phyloP scores from a whole-genome alignment of 805 yeast genomes.

The Naumovozyma baii region DNA sequence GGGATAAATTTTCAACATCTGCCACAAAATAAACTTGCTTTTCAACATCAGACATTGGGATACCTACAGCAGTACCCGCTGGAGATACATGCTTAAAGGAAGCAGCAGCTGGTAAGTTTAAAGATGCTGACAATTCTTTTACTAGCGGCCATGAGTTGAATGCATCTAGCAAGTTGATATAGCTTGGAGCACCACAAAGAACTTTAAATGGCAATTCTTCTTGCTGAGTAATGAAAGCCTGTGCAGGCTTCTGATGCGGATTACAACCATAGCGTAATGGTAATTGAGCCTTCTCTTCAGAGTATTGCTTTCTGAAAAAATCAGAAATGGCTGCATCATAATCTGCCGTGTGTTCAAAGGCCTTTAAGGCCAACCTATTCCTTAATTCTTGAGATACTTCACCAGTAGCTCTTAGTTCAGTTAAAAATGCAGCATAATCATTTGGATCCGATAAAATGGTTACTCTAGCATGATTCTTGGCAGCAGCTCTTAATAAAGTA shows the following conservation, averaged over 20 bases:
- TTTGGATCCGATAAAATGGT: conserved; percentile 90
- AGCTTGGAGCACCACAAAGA: conserved; percentile 91
- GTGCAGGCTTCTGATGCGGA: conserved; percentile 99
- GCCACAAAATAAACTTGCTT: conserved; percentile 91
- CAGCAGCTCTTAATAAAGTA: conserved; percentile 94
- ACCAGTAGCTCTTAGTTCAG: conserved; percentile 61
- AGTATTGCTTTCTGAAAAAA: conserved; percentile 93
- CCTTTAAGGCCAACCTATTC: conserved; percentile 84
- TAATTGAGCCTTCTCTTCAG: conserved; percentile 81
- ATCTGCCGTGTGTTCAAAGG: conserved; percentile 97
- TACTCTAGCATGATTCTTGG: conserved; percentile 94
- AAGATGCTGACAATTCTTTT: conserved; percentile 87
- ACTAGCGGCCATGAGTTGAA: conserved; percentile 98
- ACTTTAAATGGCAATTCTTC: conserved; percentile 89
- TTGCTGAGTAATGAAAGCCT: conserved; percentile 81
- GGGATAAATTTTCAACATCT: conserved; percentile 90
- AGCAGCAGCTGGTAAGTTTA: conserved; percentile 96
- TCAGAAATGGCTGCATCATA: conserved; percentile 93
- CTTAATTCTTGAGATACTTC: conserved; percentile 64
- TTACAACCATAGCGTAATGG: conserved; percentile 97
- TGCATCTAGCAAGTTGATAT: conserved; percentile 92
- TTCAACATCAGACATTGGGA: conserved; percentile 84
- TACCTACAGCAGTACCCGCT: conserved; percentile 97
- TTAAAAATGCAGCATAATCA: conserved; percentile 80
- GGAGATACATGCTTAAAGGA: conserved; percentile 98